phyloP scores from a whole-genome alignment of 768 basidiomycete species.

The Lactifluus pinguis region DNA sequence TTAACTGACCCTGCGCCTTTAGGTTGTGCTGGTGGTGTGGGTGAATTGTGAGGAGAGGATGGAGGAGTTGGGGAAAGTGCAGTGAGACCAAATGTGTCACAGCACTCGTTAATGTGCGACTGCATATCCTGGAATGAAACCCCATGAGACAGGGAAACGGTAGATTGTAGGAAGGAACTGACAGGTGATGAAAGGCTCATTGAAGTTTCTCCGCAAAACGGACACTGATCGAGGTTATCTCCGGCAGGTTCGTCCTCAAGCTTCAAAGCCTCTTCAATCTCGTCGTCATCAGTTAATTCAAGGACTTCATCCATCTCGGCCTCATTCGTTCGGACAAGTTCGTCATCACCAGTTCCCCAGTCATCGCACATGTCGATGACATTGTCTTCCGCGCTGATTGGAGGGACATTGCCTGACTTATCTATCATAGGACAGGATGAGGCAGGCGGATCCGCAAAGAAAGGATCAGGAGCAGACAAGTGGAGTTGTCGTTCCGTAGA shows the following conservation, averaged over 20 bases:
- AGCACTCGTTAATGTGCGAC: conserved; percentile 50
- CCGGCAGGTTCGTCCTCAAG: conserved; percentile 17
- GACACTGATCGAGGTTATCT: conserved; percentile 22
- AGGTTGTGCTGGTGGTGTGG: conserved; percentile 10
- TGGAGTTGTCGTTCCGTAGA: background rate
- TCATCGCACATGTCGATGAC: conserved; percentile 32
- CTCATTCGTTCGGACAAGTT: conserved; percentile 30
- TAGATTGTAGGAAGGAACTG: conserved; percentile 12
- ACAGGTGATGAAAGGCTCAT: conserved; percentile 25
- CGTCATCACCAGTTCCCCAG: conserved; percentile 74
- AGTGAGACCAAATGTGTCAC: conserved; percentile 29
- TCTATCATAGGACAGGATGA: background rate
- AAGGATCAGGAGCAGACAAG: background rate
- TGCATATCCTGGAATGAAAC: conserved; percentile 34
- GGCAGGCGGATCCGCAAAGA: background rate
- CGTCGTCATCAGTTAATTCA: conserved; percentile 23
- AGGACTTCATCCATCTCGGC: conserved; percentile 19
- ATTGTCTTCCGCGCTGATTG: background rate
- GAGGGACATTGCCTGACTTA: background rate
- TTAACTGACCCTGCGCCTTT: conserved; percentile 11
- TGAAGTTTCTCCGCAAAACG: conserved; percentile 26
- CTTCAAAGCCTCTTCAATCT: conserved; percentile 24
- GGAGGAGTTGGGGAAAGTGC: background rate
- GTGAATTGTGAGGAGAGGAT: conserved; percentile 17
- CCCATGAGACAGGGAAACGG: conserved; percentile 4